Conservation (phyloP, 139 green algal genomes). For the Ettlia oleoabundans region DNA sequence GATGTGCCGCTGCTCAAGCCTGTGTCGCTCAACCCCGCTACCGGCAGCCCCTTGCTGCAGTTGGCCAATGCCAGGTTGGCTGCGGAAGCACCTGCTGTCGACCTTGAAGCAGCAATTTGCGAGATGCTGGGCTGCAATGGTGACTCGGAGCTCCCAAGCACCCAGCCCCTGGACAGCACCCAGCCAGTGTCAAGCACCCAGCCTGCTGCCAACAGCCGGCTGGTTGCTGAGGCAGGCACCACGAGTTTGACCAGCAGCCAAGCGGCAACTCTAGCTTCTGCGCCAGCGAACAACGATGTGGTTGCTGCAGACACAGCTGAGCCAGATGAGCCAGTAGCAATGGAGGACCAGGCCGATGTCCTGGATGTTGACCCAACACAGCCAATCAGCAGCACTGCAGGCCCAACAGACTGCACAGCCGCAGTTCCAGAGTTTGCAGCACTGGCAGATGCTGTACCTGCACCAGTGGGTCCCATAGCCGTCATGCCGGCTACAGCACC, state of each 20-base stretch:
- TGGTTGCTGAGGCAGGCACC: no score
- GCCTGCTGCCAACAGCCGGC: background rate
- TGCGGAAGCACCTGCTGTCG: background rate
- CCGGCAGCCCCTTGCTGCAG: no score
- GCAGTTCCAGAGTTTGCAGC: no score
- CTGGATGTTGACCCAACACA: background rate
- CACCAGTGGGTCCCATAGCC: no score
- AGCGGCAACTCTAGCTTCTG: background rate
- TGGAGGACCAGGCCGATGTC: background rate
- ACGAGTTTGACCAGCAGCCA: no score
- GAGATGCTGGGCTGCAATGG: background rate
- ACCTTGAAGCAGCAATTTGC: background rate
- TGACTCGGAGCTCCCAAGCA: background rate
- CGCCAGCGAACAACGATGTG: background rate
- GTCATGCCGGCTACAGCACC: no score
- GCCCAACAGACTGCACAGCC: no score
- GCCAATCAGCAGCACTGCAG: background rate
- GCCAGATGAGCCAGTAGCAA: background rate
- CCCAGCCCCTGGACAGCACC: background rate
- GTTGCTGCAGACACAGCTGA: background rate
- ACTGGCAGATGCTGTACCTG: no score
- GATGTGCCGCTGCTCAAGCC: background rate
- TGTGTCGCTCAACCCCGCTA: no score
- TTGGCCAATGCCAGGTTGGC: background rate
- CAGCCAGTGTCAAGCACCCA: background rate